These are phyloP conservation scores for Fusarium brevicatenulatum DNA, from an alignment of 2,329 filamentous ascomycete genomes.

Conservation along the genomic window DNA sequence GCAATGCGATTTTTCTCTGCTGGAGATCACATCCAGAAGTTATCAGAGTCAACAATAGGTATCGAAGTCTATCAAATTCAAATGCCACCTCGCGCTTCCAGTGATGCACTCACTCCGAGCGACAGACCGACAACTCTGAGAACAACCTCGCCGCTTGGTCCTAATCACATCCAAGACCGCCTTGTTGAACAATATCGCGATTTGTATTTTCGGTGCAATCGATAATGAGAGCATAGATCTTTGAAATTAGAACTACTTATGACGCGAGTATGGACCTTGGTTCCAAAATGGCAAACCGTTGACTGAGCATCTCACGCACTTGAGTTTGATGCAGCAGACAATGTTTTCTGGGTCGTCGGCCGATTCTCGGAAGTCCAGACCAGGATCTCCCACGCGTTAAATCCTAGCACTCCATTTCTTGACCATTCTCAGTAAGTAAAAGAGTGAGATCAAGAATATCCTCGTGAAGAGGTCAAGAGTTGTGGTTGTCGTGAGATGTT, in stretches of 20 bases:
- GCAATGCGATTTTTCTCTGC: no score
- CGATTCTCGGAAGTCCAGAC: not conserved
- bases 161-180: not conserved
- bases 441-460: rapidly evolving
- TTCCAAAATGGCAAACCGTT: not conserved
- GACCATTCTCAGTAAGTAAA: rapidly evolving
- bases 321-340: not conserved
- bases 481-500: not conserved
- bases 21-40: not conserved
- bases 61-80: no score
- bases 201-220: not conserved
- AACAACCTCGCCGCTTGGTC: not conserved
- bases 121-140: not conserved
- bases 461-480: not conserved
- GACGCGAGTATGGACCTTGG: not conserved
- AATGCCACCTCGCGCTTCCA: not conserved
- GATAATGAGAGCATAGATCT: not conserved
- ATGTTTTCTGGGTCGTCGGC: not conserved
- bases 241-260: rapidly evolving
- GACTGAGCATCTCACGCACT: not conserved
- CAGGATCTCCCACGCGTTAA: not conserved
- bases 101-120: not conserved
- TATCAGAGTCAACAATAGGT: not conserved
- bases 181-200: not conserved
- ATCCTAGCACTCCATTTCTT: rapidly evolving